A percentile compares a stretch with the other conserved stretches of the same genome.
phyloP scores from a whole-genome alignment of 129 eudicot species.

The Artemisia annua region DNA sequence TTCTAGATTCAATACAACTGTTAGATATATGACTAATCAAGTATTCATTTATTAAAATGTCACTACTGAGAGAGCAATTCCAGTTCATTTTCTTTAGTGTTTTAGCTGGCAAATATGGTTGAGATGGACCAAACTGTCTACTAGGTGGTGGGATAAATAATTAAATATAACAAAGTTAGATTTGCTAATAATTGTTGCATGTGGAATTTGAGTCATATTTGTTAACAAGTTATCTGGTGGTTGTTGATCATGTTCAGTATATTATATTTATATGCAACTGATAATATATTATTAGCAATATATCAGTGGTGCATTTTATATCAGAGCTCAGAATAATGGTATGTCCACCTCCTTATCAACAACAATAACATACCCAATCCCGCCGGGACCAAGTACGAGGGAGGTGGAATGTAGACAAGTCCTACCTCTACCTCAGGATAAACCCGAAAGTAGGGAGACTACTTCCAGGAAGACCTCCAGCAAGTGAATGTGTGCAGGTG shows the following conservation, averaged over 20 bases:
- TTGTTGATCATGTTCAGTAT: neutral
- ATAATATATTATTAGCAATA: neutral
- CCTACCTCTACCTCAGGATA: too few relatives aligned
- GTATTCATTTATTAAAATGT: slow-evolving; percentile 31
- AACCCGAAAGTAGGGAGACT: too few relatives aligned
- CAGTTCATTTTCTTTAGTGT: slow-evolving; percentile 26
- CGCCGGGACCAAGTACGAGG: too few relatives aligned
- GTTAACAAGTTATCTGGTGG: slow-evolving; percentile 9
- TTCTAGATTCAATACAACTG: slow-evolving; percentile 24
- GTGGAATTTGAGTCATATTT: slow-evolving; percentile 10
- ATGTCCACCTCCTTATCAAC: too few relatives aligned
- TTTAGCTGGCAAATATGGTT: slow-evolving; percentile 41
- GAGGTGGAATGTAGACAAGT: too few relatives aligned
- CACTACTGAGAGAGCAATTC: slow-evolving; percentile 21
- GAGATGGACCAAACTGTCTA: slow-evolving; percentile 31
- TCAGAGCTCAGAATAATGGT: too few relatives aligned
- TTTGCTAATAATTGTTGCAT: slow-evolving; percentile 16
- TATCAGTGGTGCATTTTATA: neutral
- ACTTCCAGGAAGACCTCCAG: too few relatives aligned
- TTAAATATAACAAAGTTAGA: slow-evolving; percentile 4
- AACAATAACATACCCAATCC: too few relatives aligned
- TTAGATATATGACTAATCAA: slow-evolving; percentile 32
- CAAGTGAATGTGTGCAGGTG: too few relatives aligned
- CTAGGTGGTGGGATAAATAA: neutral
- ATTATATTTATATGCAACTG: neutral